Evolutionary conservation across 371 early-diverging fungal species (phyloP).

Genomic region (Mortierella sp.): DNA sequence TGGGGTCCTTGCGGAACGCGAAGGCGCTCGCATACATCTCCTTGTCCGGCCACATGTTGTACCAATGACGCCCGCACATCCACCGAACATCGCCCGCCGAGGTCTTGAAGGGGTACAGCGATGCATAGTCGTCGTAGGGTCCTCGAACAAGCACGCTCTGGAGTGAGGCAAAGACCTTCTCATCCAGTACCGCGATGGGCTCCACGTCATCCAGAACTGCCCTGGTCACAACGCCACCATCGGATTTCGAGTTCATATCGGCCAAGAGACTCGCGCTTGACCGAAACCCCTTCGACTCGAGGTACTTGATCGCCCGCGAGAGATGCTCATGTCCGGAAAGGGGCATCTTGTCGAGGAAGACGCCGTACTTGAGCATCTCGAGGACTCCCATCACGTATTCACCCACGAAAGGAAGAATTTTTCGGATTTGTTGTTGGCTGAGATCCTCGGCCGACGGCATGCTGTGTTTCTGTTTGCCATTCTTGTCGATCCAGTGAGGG

Average conservation of each 20-base stretch:
- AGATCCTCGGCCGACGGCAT: constrained; percentile 1
- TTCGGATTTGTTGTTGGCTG: constrained; percentile 2
- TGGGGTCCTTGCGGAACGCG: constrained; percentile 17
- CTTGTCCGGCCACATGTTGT: constrained; percentile 18
- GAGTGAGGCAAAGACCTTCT: not conserved
- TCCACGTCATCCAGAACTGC: not conserved
- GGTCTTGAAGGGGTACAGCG: constrained; percentile 19
- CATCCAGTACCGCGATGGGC: constrained; percentile 5
- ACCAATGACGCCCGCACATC: constrained; percentile 30
- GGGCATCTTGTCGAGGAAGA: not conserved
- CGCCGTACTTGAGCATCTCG: constrained; percentile 39
- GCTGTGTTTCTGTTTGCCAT: not conserved
- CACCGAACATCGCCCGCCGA: constrained; percentile 24
- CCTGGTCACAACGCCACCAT: not conserved
- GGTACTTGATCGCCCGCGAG: not conserved
- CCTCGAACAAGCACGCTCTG: not conserved
- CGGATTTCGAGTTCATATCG: not conserved
- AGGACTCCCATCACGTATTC: constrained; percentile 33
- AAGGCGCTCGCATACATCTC: not conserved
- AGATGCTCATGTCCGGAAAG: constrained; percentile 12
- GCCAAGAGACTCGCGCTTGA: not conserved
- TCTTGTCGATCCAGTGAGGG: constrained; percentile 25
- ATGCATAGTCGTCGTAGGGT: constrained; percentile 1
- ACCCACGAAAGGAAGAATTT: constrained; percentile 15
- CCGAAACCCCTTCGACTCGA: not conserved